Evolutionary conservation across 768 basidiomycete species (phyloP), one percentile per base, ranked within the genome.

Genomic region (Tricholoma flavovirens): DNA sequence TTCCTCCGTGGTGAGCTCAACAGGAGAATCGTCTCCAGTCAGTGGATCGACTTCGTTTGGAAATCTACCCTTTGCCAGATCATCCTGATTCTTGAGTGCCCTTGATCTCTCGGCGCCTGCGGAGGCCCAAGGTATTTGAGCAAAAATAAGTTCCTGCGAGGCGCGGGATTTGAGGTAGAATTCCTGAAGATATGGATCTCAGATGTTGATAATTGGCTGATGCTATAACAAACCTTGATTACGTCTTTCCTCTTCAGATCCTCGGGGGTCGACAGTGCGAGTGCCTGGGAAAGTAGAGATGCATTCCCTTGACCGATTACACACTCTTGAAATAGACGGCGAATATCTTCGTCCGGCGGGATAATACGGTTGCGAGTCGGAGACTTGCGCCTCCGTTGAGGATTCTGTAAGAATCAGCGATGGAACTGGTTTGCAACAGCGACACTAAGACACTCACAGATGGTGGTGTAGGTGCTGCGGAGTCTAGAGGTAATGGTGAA

Each of bases 81-180:
- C 61, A 49, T 58, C 62, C 17, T 64, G 63, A 36, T 71, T 66
- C 49, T 65, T 68, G 10, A 66, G 59, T 60, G 65, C 62, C 32
- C 88, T 77, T 7, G 88, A 87, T 46, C 82, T 82, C 61, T 88
- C 87, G 1, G 93, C 93, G 12, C 86, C 82, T 1, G 91, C 85
- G 19, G 84, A 81, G 3, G 94, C 94, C 93, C 94, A 96, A 6
- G 88, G 84, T 62, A 97, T 93, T 70, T 95, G 93, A 10, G 87
- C 84, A 60, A 77, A 86, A 24, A 96, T 83, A 10, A 94, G 79
- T 58, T 93, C 93, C 69, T 93, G 91, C 2, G 90, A 93, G 3
- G 81, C 77, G 29, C 83, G 79, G 66, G 92, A 93, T 64, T 90
- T 90, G 14, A 69, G 64, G 62, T 90, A 82, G 64, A 93, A 94